Evolutionary conservation across 2,329 filamentous ascomycete genomes (phyloP), one percentile per base, ranked within the genome.

Genomic region (Boeremia lycopersici): DNA sequence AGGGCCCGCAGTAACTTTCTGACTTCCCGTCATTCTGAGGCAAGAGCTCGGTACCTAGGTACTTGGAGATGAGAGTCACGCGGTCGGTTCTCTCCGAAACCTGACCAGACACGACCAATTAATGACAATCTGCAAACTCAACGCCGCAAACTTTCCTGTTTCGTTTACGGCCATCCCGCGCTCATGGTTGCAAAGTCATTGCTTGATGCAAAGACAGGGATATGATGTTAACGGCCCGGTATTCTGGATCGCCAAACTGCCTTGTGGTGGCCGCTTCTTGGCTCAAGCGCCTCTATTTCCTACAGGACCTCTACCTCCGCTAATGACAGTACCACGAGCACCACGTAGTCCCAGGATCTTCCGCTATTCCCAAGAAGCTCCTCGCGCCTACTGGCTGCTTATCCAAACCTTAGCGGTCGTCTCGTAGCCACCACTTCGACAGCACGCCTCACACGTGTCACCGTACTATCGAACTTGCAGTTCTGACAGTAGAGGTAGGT

Each of bases 261-360:
- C 59, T 57, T 57, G 51, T 48, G 49, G 50, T 49, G 47, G 42
- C 47, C 48, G 39, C 48, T 17, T 40, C 61, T 57, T 64, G 61
- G 62, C 57, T 54, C 54, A 48, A 59, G 63, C 62, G 52, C 56
- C 53, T 50, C 51, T 61, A 54, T 56, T 54, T 64, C 57, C 50
- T 59, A 57, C 55, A 55, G 53, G 50, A 59, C 59, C 49, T 61
- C 56, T 35, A 54, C 56, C 49, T 60, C 64, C 61, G 65, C 68
- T 70, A 70, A 74, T 73, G 68, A 72, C 62, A 72, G 69, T 72
- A 68, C 67, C 63, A 56, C 55, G 55, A 67, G 61, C 63, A 64
- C 53, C 57, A 62, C 63, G 59, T 59, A 60, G 52, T 28, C 44
- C 53, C 47, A 49, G 54, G 50, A 64, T 64, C 53, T 62, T 58